Evolutionary conservation across 495 filamentous ascomycete genomes (phyloP).

Genomic region (Melanomma pulvis-pyrius): DNA sequence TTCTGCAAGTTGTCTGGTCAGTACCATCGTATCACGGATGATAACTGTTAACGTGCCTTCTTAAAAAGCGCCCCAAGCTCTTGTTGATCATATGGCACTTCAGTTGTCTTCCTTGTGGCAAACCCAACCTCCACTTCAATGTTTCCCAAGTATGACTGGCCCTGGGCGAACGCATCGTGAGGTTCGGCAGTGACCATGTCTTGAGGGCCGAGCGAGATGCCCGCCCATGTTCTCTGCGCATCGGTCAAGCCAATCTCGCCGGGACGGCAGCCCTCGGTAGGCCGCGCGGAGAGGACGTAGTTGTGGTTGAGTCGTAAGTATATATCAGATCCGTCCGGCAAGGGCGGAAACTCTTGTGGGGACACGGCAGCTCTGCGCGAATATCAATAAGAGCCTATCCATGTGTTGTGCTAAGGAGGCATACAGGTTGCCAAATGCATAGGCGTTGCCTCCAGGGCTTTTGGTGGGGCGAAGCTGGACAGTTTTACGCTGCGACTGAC

Average conservation of each 20-base stretch:
- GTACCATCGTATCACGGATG: no score
- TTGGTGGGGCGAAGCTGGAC: slow-evolving; percentile 62
- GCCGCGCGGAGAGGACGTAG: slow-evolving; percentile 80
- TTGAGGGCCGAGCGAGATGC: slow-evolving; percentile 64
- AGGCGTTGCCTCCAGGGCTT: slow-evolving; percentile 58
- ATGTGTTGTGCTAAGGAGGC: neutral
- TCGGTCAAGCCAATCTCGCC: slow-evolving; percentile 85
- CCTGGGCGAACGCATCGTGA: slow-evolving; percentile 78
- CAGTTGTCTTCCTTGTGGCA: slow-evolving; percentile 61
- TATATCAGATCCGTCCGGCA: slow-evolving; percentile 62
- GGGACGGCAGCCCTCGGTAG: slow-evolving; percentile 67
- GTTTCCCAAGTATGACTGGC: slow-evolving; percentile 73
- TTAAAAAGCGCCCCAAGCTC: slow-evolving; percentile 73
- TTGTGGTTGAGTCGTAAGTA: slow-evolving; percentile 69
- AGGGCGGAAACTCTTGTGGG: slow-evolving; percentile 68
- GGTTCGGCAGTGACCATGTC: slow-evolving; percentile 74
- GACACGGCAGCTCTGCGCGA: slow-evolving; percentile 74
- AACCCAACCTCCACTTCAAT: slow-evolving; percentile 87
- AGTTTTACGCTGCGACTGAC: no score
- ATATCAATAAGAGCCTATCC: neutral
- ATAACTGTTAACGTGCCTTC: slow-evolving; percentile 51
- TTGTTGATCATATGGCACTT: slow-evolving; percentile 77
- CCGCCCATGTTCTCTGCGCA: slow-evolving; percentile 79
- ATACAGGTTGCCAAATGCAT: slow-evolving; percentile 46
- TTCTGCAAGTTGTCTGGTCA: no score